Evolutionary conservation across 2,329 filamentous ascomycete species (phyloP).

Genomic region (Cladosporium phlei): DNA sequence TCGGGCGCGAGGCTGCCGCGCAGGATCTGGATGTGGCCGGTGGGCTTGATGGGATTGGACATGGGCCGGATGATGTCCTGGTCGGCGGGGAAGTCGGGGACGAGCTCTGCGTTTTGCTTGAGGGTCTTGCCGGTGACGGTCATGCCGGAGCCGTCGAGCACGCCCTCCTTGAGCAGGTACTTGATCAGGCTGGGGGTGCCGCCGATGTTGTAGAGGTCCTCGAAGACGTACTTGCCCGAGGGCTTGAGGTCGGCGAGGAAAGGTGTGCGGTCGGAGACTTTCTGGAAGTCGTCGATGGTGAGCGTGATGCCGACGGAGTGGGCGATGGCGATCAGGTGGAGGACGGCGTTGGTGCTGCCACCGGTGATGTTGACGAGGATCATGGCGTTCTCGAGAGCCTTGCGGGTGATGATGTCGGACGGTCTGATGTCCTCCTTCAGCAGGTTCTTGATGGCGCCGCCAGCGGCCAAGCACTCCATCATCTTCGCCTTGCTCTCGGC

Average conservation of each 20-base stretch:
- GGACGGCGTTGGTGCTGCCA: slow-evolving; percentile 44
- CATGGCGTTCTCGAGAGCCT: slow-evolving; percentile 50
- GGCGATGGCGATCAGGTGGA: slow-evolving; percentile 46
- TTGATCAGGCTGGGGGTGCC: slow-evolving; percentile 48
- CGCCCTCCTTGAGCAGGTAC: slow-evolving; percentile 46
- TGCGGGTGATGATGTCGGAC: slow-evolving; percentile 45
- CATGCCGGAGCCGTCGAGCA: slow-evolving; percentile 45
- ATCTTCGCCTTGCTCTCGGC: slow-evolving; percentile 49
- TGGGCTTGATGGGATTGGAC: slow-evolving; percentile 64
- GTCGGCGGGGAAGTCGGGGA: slow-evolving; percentile 60
- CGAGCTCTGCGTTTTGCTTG: slow-evolving; percentile 49
- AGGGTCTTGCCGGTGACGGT: slow-evolving; percentile 49
- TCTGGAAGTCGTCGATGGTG: slow-evolving; percentile 49
- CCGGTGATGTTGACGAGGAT: slow-evolving; percentile 45
- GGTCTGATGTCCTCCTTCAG: slow-evolving; percentile 49
- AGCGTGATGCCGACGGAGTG: slow-evolving; percentile 46
- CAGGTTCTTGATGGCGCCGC: slow-evolving; percentile 47
- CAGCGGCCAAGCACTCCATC: slow-evolving; percentile 46
- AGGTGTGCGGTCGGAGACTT: slow-evolving; percentile 46
- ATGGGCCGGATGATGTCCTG: slow-evolving; percentile 67
- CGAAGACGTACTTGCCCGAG: slow-evolving; percentile 50
- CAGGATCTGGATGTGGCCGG: slow-evolving; percentile 69
- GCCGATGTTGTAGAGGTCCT: slow-evolving; percentile 56
- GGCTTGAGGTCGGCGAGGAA: slow-evolving; percentile 50
- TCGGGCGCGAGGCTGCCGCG: slow-evolving; percentile 65